These are phyloP conservation scores for Stromatinia cepivora DNA, from an alignment of 2,329 filamentous ascomycete genomes.

Conservation along the genomic window DNA sequence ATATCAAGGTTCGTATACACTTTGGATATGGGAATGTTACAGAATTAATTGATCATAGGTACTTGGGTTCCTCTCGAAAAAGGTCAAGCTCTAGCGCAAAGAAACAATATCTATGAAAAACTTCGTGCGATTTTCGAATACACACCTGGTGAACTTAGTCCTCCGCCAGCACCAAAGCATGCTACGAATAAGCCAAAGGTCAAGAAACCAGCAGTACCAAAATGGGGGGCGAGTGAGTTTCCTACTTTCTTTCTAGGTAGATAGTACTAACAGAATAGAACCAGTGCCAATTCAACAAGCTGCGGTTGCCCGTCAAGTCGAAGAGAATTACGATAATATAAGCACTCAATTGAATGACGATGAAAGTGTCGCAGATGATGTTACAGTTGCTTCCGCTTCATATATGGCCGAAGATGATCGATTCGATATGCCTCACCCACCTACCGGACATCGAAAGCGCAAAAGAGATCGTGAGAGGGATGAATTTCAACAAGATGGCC, in stretches of 20 bases:
- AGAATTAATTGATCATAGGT: slow-evolving; percentile 52
- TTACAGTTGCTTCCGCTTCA: slow-evolving; percentile 79
- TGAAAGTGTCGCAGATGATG: slow-evolving; percentile 74
- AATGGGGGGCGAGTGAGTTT: slow-evolving; percentile 52
- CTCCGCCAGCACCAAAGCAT: slow-evolving; percentile 91
- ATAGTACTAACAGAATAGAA: slow-evolving; percentile 39
- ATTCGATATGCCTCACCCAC: slow-evolving; percentile 67
- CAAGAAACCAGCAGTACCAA: slow-evolving; percentile 64
- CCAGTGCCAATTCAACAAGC: slow-evolving; percentile 36
- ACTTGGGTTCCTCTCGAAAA: slow-evolving; percentile 93
- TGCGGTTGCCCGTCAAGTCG: slow-evolving; percentile 46
- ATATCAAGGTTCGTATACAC: slow-evolving; percentile 72
- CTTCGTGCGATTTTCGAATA: slow-evolving; percentile 88
- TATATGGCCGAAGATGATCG: slow-evolving; percentile 83
- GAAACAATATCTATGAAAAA: slow-evolving; percentile 83
- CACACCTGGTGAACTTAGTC: slow-evolving; percentile 78
- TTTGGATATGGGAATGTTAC: slow-evolving; percentile 1
- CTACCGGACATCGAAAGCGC: slow-evolving; percentile 67
- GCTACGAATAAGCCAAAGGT: slow-evolving; percentile 83
- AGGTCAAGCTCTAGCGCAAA: slow-evolving; percentile 77
- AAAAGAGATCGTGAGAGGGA: slow-evolving; percentile 63
- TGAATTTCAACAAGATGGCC: slow-evolving; percentile 54
- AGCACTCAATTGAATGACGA: slow-evolving; percentile 68
- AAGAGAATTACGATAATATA: slow-evolving; percentile 66
- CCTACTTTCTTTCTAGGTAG: slow-evolving; percentile 24